Percentiles rank a stretch among this genome's conserved stretches.
Conservation (phyloP, 176 grass and related monocot genomes). For the Dactylis glomerata region DNA sequence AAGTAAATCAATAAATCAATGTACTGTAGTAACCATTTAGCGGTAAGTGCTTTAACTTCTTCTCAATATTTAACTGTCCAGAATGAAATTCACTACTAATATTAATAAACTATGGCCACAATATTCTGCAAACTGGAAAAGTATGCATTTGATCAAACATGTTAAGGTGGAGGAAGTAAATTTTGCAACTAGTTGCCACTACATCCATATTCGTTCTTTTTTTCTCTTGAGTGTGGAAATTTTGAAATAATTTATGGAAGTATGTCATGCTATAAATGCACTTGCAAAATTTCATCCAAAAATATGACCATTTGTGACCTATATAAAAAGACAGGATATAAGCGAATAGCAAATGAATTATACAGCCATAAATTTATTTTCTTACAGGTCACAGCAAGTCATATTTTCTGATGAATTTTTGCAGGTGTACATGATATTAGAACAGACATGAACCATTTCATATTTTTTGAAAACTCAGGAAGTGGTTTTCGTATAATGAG, state of each 20-base stretch:
- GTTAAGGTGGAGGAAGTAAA: not conserved
- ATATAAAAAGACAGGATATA: not conserved
- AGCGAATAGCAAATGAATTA: not conserved
- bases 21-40: constrained; percentile 8
- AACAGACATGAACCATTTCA: not conserved
- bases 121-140: not conserved
- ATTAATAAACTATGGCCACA: constrained; percentile 4
- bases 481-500: not conserved
- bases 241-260: constrained; percentile 3
- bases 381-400: not conserved
- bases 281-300: not conserved
- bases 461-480: not conserved
- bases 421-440: not conserved
- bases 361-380: not conserved
- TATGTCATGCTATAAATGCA: not conserved
- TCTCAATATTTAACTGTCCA: not conserved
- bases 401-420: constrained; percentile 5
- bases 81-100: constrained; percentile 3
- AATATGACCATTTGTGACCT: not conserved
- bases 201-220: not conserved
- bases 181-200: not conserved
- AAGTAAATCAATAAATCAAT: not conserved
- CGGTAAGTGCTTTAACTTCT: constrained; percentile 8
- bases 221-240: not conserved
- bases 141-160: not conserved